phyloP scores from a whole-genome alignment of 495 filamentous ascomycete species.

The Tuber melanosporum region DNA sequence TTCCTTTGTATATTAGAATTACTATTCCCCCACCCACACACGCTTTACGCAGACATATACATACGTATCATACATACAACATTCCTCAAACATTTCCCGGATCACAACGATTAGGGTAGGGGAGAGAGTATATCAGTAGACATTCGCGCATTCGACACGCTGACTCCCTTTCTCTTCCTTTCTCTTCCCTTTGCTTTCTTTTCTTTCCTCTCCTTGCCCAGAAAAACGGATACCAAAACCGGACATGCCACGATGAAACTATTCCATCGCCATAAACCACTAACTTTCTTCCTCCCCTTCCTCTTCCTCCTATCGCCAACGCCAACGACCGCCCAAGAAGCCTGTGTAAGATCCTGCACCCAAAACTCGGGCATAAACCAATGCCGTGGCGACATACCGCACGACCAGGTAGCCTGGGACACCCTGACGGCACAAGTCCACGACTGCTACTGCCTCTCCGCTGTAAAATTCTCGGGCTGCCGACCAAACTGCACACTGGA shows the following conservation, averaged over 20 bases:
- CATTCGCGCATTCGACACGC: neutral
- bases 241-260: neutral
- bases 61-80: neutral
- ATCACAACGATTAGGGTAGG: neutral
- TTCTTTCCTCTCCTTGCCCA: neutral
- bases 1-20: neutral
- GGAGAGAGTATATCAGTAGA: neutral
- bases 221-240: neutral
- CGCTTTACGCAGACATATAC: neutral
- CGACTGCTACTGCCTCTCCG: slow-evolving; percentile 22
- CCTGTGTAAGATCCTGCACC: slow-evolving; percentile 25
- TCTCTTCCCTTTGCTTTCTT: neutral
- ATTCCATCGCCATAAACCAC: neutral
- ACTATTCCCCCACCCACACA: neutral
- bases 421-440: slow-evolving; percentile 1
- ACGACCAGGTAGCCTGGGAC: slow-evolving; percentile 19
- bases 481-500: slow-evolving; percentile 19
- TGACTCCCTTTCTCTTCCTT: neutral
- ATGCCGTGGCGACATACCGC: slow-evolving; percentile 25
- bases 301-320: neutral
- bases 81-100: neutral
- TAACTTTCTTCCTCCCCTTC: neutral
- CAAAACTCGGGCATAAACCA: slow-evolving; percentile 21
- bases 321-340: slow-evolving; percentile 19
- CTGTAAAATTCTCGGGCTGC: slow-evolving; percentile 15